Conservation (phyloP, 2,329 filamentous ascomycete species). For the Leptosphaerulina australis region DNA sequence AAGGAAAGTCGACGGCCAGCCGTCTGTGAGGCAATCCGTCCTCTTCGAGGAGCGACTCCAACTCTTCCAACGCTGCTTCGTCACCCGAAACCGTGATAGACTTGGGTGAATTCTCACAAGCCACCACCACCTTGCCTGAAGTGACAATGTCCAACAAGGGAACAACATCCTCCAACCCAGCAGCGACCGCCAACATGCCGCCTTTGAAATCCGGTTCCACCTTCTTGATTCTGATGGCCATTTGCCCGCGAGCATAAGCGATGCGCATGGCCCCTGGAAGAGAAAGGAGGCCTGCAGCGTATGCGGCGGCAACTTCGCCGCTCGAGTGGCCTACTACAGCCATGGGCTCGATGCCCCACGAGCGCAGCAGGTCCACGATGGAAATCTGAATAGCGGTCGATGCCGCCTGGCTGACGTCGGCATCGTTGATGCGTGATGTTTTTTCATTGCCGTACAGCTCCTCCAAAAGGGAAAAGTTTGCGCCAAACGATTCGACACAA, state of each 20-base stretch:
- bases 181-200: constrained; percentile 2
- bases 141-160: not conserved
- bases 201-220: constrained; percentile 7
- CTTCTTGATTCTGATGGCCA: constrained; percentile 1
- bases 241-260: constrained; percentile 15
- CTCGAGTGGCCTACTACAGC: constrained; percentile 16
- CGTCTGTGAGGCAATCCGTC: constrained; percentile 46
- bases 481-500: not conserved
- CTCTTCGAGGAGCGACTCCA: constrained; percentile 24
- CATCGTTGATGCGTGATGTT: not conserved
- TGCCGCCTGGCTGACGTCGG: not conserved
- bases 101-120: not conserved
- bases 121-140: not conserved
- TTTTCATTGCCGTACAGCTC: not conserved
- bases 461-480: not conserved
- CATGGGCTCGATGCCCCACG: not conserved
- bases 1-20: constrained; percentile 52
- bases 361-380: not conserved
- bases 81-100: not conserved
- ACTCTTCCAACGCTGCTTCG: not conserved
- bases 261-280: constrained; percentile 19
- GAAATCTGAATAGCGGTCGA: not conserved
- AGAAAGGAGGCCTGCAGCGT: constrained; percentile 5
- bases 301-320: constrained; percentile 5
- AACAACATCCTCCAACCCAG: not conserved